These are phyloP conservation scores for Pseudonectria foliicola DNA, from an alignment of 2,329 filamentous ascomycete genomes.

Conservation along the genomic window DNA sequence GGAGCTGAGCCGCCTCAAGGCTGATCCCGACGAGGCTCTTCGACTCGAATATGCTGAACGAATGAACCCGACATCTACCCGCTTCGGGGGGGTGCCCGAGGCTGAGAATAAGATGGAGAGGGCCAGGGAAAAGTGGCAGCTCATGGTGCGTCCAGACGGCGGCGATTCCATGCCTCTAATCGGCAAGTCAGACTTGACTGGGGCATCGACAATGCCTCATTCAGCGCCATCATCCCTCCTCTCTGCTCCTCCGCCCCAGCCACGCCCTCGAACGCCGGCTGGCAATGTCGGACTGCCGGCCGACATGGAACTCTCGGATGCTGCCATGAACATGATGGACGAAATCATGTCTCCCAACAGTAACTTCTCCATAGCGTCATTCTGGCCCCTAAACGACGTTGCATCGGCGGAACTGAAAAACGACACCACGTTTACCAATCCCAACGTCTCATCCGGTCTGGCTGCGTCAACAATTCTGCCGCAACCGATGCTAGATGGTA, in stretches of 20 bases:
- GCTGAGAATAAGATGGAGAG: conserved; percentile 41
- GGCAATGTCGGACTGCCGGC: conserved; percentile 7
- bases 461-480: conserved; percentile 2
- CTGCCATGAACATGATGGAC: conserved; percentile 23
- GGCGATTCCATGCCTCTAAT: conserved; percentile 12
- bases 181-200: conserved; percentile 5
- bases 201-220: conserved; percentile 11
- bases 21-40: conserved; percentile 41
- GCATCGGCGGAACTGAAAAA: conserved; percentile 14
- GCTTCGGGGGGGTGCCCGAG: conserved; percentile 42
- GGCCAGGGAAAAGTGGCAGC: conserved; percentile 42
- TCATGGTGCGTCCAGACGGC: conserved; percentile 34
- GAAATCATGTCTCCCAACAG: conserved; percentile 12
- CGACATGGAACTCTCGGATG: conserved; percentile 21
- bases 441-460: conserved; percentile 1
- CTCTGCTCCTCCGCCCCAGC: conserved; percentile 3
- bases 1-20: conserved; percentile 42
- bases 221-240: conserved; percentile 1
- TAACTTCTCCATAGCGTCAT: conserved; percentile 9
- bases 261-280: conserved; percentile 13
- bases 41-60: conserved; percentile 44
- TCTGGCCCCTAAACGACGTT: conserved; percentile 19
- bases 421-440: background rate
- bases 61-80: conserved; percentile 34
- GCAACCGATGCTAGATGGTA: conserved; percentile 11